Evolutionary conservation across 768 basidiomycete species (phyloP).

Genomic region (Suillus paluster): DNA sequence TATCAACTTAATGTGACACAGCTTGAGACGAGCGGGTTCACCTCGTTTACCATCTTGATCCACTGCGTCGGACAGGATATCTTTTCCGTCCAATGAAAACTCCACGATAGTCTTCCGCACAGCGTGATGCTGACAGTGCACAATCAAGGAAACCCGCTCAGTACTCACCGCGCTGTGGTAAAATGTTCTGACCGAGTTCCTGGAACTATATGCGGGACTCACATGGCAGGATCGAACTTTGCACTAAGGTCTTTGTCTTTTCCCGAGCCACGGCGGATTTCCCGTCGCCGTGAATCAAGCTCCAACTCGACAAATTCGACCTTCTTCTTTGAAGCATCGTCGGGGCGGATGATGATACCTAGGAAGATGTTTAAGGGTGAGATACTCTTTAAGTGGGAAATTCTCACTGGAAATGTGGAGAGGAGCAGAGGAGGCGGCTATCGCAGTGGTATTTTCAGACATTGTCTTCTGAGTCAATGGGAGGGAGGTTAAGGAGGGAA

Average conservation of each 20-base stretch:
- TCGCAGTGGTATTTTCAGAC: neutral
- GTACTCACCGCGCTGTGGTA: neutral
- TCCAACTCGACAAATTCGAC: constrained; percentile 8
- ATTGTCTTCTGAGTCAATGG: too few species aligned
- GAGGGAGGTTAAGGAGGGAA: too few species aligned
- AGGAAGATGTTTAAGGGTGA: neutral
- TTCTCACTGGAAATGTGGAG: neutral
- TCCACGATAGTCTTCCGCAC: constrained; percentile 10
- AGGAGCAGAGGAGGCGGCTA: neutral
- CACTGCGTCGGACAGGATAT: neutral
- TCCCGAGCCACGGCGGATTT: constrained; percentile 1
- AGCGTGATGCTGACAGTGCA: constrained; percentile 8
- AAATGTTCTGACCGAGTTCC: neutral
- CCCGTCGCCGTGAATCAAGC: neutral
- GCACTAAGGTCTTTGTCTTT: constrained; percentile 3
- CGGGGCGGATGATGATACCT: too few species aligned
- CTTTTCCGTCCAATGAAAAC: constrained; percentile 7
- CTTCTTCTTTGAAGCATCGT: constrained; percentile 5
- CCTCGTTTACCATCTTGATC: constrained; percentile 5
- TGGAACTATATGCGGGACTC: neutral
- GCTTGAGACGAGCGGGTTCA: neutral
- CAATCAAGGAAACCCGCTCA: constrained; percentile 1
- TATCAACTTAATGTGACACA: neutral
- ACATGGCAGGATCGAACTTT: constrained; percentile 5
- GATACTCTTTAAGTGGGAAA: neutral